Conservation (phyloP, 768 basidiomycete genomes). For the Lentinula lateritia region DNA sequence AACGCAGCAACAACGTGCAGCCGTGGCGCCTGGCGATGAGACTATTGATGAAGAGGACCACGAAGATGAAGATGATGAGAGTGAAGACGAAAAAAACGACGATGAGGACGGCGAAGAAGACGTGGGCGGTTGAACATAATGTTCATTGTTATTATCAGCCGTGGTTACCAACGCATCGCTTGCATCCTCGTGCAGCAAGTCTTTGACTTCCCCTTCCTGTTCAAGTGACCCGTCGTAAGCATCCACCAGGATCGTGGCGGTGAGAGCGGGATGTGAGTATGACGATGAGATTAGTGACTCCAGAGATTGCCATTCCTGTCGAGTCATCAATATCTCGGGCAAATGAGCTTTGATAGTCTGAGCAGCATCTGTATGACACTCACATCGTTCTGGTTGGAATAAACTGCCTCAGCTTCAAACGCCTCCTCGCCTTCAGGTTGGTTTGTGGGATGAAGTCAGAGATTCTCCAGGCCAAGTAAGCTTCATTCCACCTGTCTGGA, state of each 20-base stretch:
- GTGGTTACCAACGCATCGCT: conserved; percentile 63
- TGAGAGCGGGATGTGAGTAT: conserved; percentile 70
- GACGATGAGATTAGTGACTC: conserved; percentile 79
- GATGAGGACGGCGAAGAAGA: conserved; percentile 29
- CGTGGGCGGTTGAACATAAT: not conserved
- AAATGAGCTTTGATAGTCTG: conserved; percentile 10
- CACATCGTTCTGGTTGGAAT: conserved; percentile 93
- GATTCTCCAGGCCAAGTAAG: conserved; percentile 56
- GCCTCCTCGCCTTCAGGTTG: conserved; percentile 86
- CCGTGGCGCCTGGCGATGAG: conserved; percentile 43
- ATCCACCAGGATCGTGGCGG: conserved; percentile 75
- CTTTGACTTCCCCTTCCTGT: conserved; percentile 57
- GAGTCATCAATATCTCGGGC: conserved; percentile 76
- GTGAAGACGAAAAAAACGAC: conserved; percentile 66
- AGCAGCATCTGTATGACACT: conserved; percentile 23
- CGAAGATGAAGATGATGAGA: conserved; percentile 58
- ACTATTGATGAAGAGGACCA: conserved; percentile 31
- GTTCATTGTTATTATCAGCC: not conserved
- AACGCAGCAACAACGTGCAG: conserved; percentile 72
- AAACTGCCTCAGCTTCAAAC: conserved; percentile 93
- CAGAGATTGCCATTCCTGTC: conserved; percentile 80
- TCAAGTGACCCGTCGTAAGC: conserved; percentile 87
- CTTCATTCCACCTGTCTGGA: conserved; percentile 25
- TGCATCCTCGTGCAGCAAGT: conserved; percentile 61
- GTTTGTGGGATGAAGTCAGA: conserved; percentile 52